Conservation (phyloP, 768 basidiomycete species). For the Russula dissimulans region DNA sequence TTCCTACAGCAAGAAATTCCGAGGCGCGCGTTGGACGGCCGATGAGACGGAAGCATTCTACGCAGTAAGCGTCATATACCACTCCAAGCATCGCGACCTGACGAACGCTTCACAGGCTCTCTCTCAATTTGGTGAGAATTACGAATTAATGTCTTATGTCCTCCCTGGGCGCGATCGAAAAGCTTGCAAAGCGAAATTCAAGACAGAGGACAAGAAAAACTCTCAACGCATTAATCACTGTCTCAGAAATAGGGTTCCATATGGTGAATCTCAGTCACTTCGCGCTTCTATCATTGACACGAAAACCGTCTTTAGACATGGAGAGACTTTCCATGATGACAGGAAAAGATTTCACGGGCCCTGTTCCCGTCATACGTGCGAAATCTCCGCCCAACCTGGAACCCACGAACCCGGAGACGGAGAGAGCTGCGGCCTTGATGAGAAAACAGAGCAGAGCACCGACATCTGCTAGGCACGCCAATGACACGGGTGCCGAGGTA, state of each 20-base stretch:
- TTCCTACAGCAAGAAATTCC: conserved; percentile 69
- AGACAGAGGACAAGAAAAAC: conserved; percentile 78
- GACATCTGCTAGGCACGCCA: conserved; percentile 1
- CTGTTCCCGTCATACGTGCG: conserved; percentile 57
- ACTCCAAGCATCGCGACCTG: background rate
- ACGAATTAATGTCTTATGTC: conserved; percentile 81
- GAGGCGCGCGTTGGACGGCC: conserved; percentile 82
- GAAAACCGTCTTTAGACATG: conserved; percentile 44
- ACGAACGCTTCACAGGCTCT: conserved; percentile 51
- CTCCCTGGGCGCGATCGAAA: conserved; percentile 80
- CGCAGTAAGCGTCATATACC: conserved; percentile 42
- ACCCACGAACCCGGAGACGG: conserved; percentile 18
- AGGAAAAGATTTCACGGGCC: conserved; percentile 78
- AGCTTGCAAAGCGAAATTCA: conserved; percentile 91
- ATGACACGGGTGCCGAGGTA: background rate
- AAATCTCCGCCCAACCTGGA: conserved; percentile 30
- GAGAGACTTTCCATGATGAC: conserved; percentile 68
- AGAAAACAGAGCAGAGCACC: conserved; percentile 17
- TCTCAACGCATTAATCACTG: conserved; percentile 65
- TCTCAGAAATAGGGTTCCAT: conserved; percentile 65
- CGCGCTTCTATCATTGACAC: background rate
- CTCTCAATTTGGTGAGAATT: conserved; percentile 85
- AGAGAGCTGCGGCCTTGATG: background rate
- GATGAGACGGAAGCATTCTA: conserved; percentile 87
- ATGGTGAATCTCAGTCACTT: conserved; percentile 43